Evolutionary conservation across 2,329 filamentous ascomycete genomes (phyloP), one percentile per base, ranked within the genome.

Genomic region (Aureobasidium lini): DNA sequence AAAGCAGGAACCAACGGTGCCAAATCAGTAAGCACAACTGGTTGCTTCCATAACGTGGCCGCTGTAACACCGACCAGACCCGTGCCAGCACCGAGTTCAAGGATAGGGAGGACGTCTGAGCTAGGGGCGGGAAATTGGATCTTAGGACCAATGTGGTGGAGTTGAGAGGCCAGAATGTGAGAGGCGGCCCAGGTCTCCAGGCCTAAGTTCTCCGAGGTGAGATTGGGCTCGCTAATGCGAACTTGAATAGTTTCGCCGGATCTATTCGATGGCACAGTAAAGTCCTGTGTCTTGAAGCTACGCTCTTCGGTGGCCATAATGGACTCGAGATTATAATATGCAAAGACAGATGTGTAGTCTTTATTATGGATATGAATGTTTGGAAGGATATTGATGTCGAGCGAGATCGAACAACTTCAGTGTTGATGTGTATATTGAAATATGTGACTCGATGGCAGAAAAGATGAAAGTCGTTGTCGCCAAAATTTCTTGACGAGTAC

Each of bases 181-280:
- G 71, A 69, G n/a, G 70, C 69, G 4, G 72, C 72, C 72, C 72
- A 75, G 16, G 72, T 74, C 56, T 69, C 66, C n/a, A 75, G 64
- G 15, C 65, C 62, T n/a, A 74, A 67, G 46, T 72, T 71, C 50
- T 74, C 69, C 15, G 72, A 71, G 42, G 60, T 62, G n/a, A 62
- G 18, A 15, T 59, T 49, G 4, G 62, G 60, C 37, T 63, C 62
- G 28, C 57, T 62, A 31, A 63, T 63, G 39, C 37, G 53, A 6
- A 63, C 57, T 13, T 42, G 18, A 7, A 52, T 40, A 7, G 49
- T 52, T 16, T 46, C 57, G 23, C 47, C 48, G 13, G 57, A 47
- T 29, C 15, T n/a, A 34, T 60, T 60, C 10, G 57, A 40, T 9
- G 54, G 54, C 6, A 58, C 44, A 5, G 36, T 58, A 3, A 48